phyloP scores from a whole-genome alignment of 345 rosid genomes.

The Corchorus capsularis region DNA sequence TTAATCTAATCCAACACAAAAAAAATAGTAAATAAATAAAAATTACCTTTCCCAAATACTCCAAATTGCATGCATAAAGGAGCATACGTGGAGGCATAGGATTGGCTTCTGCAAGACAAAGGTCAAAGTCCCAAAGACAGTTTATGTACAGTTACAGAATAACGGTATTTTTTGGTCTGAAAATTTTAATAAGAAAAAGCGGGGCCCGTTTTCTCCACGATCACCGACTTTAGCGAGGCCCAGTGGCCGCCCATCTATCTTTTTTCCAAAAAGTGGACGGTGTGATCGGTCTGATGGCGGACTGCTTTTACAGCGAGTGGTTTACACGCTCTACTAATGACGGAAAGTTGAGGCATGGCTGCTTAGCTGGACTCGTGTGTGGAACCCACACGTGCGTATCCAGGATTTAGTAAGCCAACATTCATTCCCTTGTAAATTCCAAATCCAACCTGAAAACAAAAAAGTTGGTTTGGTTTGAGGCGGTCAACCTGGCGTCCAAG shows the following conservation, averaged over 20 bases:
- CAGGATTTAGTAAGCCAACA: background rate
- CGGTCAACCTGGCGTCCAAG: background rate
- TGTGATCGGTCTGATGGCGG: background rate
- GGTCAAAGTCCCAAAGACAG: background rate
- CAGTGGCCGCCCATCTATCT: constrained; percentile 8
- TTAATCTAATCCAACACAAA: background rate
- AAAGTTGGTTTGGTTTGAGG: background rate
- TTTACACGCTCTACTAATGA: background rate
- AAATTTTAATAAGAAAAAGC: background rate
- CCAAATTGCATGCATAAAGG: background rate
- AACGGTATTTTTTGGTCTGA: constrained; percentile 1
- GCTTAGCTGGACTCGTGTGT: background rate
- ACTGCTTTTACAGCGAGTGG: background rate
- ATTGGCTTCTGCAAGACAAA: background rate
- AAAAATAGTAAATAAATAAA: too few relatives aligned
- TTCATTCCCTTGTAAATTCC: background rate
- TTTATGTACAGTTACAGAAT: background rate
- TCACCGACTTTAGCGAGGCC: constrained; percentile 16
- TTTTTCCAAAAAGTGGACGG: constrained; percentile 13
- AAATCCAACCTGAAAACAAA: background rate
- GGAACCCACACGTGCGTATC: constrained; percentile 11
- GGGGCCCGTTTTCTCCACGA: background rate
- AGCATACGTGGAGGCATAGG: background rate
- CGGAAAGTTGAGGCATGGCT: background rate
- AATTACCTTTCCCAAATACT: background rate